Conservation (phyloP, 768 basidiomycete species). For the Boletus reticulatus region DNA sequence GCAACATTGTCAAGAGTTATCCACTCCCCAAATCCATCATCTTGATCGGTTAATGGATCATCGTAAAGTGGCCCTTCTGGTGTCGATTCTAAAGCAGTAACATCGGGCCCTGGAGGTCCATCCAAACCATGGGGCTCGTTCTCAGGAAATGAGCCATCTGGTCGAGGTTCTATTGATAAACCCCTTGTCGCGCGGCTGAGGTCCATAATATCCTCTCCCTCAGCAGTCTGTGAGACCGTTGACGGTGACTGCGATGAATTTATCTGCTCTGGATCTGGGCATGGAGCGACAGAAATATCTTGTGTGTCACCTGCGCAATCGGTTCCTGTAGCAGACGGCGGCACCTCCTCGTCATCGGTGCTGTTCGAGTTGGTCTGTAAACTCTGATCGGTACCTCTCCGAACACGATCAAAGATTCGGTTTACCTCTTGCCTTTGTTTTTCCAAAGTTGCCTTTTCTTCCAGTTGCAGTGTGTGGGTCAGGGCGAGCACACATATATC, state of each 20-base stretch:
- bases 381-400: neutral
- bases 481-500: conserved; percentile 91
- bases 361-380: conserved; percentile 8
- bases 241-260: neutral
- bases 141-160: conserved; percentile 2
- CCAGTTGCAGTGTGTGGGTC: conserved; percentile 72
- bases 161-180: conserved; percentile 14
- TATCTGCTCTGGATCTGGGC: neutral
- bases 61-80: conserved; percentile 51
- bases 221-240: neutral
- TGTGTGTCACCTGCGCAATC: conserved; percentile 2
- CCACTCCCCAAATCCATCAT: conserved; percentile 93
- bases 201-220: conserved; percentile 1
- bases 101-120: conserved; percentile 14
- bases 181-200: conserved; percentile 9
- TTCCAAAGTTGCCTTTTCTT: conserved; percentile 34
- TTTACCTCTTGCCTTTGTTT: conserved; percentile 31
- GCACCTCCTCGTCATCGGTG: neutral
- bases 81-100: conserved; percentile 7
- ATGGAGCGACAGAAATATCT: neutral
- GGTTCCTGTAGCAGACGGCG: neutral
- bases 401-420: conserved; percentile 4
- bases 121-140: conserved; percentile 35
- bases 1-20: conserved; percentile 89
- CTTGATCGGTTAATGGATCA: conserved; percentile 70